These are phyloP conservation scores for Massospora cicadina DNA, from an alignment of 371 early-diverging fungal species.

Conservation along the genomic window DNA sequence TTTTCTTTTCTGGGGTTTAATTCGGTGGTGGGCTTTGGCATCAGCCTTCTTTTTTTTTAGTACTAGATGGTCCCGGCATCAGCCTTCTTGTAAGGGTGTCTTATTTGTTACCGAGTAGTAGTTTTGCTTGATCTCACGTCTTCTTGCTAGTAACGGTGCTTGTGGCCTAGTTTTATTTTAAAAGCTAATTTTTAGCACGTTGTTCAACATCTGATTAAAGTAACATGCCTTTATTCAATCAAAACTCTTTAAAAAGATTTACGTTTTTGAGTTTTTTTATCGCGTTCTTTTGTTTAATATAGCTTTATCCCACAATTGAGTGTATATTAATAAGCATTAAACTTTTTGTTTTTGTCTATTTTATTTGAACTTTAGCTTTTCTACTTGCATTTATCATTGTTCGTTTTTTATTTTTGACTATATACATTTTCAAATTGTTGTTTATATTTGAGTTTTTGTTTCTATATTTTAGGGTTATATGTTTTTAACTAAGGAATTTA, in stretches of 20 bases:
- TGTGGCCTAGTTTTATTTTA: background rate
- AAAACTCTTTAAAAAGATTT: background rate
- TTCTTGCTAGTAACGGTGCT: background rate
- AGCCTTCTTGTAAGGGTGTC: too few relatives aligned
- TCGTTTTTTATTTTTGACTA: background rate
- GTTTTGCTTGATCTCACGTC: background rate
- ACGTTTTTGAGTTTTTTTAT: background rate
- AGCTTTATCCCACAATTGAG: background rate
- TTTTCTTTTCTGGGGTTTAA: background rate
- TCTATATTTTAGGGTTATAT: background rate
- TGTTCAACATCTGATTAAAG: background rate
- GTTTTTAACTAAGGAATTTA: background rate
- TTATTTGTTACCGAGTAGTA: too few relatives aligned
- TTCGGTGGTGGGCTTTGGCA: background rate
- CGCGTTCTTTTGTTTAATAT: background rate
- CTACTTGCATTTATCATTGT: background rate
- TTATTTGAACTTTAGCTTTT: background rate
- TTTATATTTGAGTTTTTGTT: background rate
- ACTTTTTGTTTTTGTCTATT: background rate
- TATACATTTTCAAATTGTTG: background rate
- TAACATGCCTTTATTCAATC: background rate
- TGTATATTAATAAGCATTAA: background rate
- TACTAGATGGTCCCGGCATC: too few relatives aligned
- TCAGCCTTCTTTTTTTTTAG: background rate
- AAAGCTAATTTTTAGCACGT: background rate